phyloP scores from a whole-genome alignment of 331 rosid genomes.

The Prunus yedoensis region DNA sequence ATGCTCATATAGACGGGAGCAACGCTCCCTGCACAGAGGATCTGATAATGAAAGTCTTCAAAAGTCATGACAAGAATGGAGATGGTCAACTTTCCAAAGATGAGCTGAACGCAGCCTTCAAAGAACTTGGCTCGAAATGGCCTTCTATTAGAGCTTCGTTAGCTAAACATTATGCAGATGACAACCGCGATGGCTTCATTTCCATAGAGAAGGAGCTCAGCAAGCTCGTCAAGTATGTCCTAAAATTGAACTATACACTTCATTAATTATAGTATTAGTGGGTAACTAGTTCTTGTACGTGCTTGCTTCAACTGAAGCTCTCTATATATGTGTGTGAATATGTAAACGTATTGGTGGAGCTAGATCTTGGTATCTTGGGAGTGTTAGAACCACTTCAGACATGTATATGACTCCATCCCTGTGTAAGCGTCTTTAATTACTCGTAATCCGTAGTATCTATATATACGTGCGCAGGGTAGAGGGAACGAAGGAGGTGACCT shows the following conservation, averaged over 20 bases:
- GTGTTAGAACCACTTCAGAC: too few species aligned
- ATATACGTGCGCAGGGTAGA: too few species aligned
- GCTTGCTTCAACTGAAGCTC: too few species aligned
- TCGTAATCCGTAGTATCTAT: too few species aligned
- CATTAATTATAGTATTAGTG: not conserved
- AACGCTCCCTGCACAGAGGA: not conserved
- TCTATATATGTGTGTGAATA: too few species aligned
- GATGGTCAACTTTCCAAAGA: slow-evolving; percentile 13
- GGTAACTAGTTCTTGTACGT: not conserved
- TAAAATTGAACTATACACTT: not conserved
- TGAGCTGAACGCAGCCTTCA: slow-evolving; percentile 14
- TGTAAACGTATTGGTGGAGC: too few species aligned
- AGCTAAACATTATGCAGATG: not conserved
- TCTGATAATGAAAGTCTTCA: not conserved
- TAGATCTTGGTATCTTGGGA: too few species aligned
- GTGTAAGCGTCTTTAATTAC: too few species aligned
- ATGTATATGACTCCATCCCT: too few species aligned
- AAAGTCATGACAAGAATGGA: not conserved
- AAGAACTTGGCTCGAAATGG: not conserved
- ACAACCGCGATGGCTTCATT: not conserved
- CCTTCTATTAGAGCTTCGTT: not conserved
- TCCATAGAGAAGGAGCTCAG: not conserved
- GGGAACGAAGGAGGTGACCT: too few species aligned
- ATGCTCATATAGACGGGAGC: too few species aligned
- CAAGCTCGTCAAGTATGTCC: not conserved